Conservation (phyloP, 2,329 filamentous ascomycete genomes). For the Stagonosporopsis rhizophila region DNA sequence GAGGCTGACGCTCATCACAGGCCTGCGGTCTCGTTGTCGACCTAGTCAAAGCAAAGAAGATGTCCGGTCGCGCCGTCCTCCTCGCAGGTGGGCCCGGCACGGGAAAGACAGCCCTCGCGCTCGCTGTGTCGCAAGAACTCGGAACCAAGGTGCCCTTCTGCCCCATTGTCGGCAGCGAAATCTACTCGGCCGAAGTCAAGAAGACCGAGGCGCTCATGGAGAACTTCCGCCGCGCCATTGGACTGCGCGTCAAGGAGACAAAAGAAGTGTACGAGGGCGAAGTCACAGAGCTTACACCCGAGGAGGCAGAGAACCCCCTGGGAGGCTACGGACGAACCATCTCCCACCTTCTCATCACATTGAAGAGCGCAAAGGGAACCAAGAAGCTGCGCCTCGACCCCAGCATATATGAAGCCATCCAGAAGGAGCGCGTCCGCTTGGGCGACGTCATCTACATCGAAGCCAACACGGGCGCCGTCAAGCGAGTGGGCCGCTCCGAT, state of each 20-base stretch:
- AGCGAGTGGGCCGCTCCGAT: conserved; percentile 93
- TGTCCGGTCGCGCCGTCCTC: conserved; percentile 92
- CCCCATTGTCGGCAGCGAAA: conserved; percentile 96
- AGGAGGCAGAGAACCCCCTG: conserved; percentile 96
- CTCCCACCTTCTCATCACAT: conserved; percentile 88
- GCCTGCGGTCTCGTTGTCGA: conserved; percentile 96
- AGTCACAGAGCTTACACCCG: conserved; percentile 94
- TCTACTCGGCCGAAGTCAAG: conserved; percentile 98
- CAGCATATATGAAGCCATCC: conserved; percentile 98
- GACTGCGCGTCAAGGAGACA: conserved; percentile 92
- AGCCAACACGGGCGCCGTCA: conserved; percentile 97
- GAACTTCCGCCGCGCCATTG: conserved; percentile 96
- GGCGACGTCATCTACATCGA: conserved; percentile 99
- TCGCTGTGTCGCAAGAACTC: conserved; percentile 95
- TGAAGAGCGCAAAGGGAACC: conserved; percentile 95
- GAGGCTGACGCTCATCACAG: conserved; percentile 52
- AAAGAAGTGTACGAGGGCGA: conserved; percentile 99
- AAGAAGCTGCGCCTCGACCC: conserved; percentile 98
- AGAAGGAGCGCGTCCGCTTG: conserved; percentile 94
- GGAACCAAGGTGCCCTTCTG: conserved; percentile 99
- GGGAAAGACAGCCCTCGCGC: conserved; percentile 93
- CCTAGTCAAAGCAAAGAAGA: conserved; percentile 93
- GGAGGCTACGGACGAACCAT: conserved; percentile 98
- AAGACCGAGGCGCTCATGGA: conserved; percentile 99
- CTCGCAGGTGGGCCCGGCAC: conserved; percentile 92